These are phyloP conservation scores for Coemansia sp. DNA, from an alignment of 192 early-diverging fungal genomes.

Conservation along the genomic window DNA sequence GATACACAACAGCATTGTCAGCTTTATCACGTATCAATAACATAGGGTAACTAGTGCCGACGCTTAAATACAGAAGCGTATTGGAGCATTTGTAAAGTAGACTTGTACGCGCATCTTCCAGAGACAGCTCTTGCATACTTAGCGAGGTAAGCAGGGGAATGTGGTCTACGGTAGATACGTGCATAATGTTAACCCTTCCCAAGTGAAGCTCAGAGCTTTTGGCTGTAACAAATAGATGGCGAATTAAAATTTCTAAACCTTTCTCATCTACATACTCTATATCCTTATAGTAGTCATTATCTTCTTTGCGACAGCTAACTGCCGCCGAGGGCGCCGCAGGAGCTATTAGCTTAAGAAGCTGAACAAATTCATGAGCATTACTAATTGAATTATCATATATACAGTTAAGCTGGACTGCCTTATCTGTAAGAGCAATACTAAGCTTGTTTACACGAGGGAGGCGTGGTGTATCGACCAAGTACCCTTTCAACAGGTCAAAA, in stretches of 20 bases:
- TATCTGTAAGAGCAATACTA: background rate
- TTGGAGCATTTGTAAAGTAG: background rate
- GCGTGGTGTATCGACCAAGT: background rate
- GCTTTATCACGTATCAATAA: background rate
- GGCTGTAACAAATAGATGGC: background rate
- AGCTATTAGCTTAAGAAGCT: background rate
- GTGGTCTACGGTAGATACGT: background rate
- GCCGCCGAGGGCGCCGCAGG: background rate
- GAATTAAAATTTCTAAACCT: background rate
- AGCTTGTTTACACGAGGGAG: background rate
- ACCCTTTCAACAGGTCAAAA: background rate
- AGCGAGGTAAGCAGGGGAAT: background rate
- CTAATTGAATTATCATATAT: background rate
- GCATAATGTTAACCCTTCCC: background rate
- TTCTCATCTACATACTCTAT: background rate
- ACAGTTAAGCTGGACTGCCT: background rate
- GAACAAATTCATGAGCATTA: background rate
- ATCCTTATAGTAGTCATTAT: background rate
- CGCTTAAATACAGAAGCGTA: background rate
- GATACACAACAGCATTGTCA: constrained; percentile 1
- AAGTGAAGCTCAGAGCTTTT: background rate
- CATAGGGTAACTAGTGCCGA: background rate
- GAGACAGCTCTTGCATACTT: background rate
- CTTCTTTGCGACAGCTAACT: background rate
- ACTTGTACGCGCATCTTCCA: background rate